Evolutionary conservation across 345 rosid genomes (phyloP), one percentile per base, ranked within the genome.

Genomic region (Eucalyptus grandis): DNA sequence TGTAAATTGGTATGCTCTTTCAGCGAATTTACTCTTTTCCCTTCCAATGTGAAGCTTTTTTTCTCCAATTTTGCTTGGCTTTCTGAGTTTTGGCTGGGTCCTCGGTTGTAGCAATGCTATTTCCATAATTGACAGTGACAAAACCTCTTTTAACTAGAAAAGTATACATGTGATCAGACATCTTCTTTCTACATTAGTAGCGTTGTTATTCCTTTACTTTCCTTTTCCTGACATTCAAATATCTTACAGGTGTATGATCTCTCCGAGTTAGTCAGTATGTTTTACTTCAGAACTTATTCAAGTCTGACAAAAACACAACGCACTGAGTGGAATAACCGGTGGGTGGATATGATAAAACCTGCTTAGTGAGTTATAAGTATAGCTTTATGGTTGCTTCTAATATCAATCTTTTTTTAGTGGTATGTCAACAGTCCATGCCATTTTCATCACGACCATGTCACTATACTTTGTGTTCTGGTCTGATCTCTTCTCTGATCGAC

Each of bases 321-420:
- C 67, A 88, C 93, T 83, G 99, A 97, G 89, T 97, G 99, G 99
- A 96, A 96, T 90, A 96, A 97, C 82, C 93, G 99, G 99, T 96
- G 90, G 92, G 92, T 83, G 27, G 21, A 58, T 58, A 50, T 86
- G 49, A n/a, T 46, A 50, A 30, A 58, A 9, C 80, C 86, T 90
- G 81, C 24, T 44, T 51, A 89, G 60, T 81, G 30, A 67, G 34
- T 60, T 86, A 49, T 46, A 51, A 62, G 80, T 30, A 49, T 91
- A 31, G 89, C 81, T 65, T 81, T 49, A 87, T 81, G 86, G 49
- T 65, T 81, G 72, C 77, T 72, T 69, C 83, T 86, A 24, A 56
- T 86, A 31, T 89, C 86, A 87, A 34, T 89, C 34, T 81, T 26
- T 88, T 86, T 46, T 44, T 89, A 97, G 99, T 90, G 98, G 95